Conservation (phyloP, 495 filamentous ascomycete genomes). For the Xylaria intraflava region DNA sequence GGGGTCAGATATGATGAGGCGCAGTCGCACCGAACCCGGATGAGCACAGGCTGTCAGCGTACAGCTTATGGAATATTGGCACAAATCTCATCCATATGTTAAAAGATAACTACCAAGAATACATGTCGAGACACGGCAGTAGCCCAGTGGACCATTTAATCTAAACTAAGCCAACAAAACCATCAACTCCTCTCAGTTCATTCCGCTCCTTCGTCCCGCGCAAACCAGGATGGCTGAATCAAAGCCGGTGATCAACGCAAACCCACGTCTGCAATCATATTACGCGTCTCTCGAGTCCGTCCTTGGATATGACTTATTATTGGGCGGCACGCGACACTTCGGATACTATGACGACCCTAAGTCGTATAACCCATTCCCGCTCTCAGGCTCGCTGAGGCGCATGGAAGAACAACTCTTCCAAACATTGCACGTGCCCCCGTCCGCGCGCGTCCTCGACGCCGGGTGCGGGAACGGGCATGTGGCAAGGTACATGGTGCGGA, state of each 20-base stretch:
- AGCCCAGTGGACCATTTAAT: background rate
- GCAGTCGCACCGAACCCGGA: background rate
- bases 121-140: no score
- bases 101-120: no score
- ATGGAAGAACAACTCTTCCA: slow-evolving; percentile 7
- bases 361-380: slow-evolving; percentile 5
- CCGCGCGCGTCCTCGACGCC: slow-evolving; percentile 3
- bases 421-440: background rate
- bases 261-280: no score
- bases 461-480: slow-evolving; percentile 9
- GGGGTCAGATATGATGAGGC: background rate
- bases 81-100: no score
- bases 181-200: no score
- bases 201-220: no score
- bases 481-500: slow-evolving; percentile 1
- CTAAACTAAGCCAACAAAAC: background rate
- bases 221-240: background rate
- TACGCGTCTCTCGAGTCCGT: background rate
- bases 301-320: slow-evolving; percentile 3
- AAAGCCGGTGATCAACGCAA: background rate
- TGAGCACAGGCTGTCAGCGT: background rate
- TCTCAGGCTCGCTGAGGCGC: background rate
- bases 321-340: slow-evolving; percentile 11
- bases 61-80: no score
- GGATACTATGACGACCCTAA: slow-evolving; percentile 8